Evolutionary conservation across 1,284 basidiomycete genomes (phyloP), one percentile per base, ranked within the genome.

Genomic region (Papiliotrema fonsecae): DNA sequence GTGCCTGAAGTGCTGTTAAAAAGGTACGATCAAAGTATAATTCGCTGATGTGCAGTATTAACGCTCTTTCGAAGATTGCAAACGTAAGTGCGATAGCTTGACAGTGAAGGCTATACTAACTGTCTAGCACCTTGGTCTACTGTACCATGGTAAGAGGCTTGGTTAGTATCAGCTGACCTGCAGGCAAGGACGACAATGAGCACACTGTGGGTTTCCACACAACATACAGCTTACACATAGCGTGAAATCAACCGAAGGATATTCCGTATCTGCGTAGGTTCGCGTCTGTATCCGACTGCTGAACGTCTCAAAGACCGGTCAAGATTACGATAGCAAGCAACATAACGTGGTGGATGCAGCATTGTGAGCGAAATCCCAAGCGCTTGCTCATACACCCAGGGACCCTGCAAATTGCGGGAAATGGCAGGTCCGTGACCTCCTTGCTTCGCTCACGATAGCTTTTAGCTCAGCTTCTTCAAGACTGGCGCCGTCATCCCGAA

Each of bases 341-440:
- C 60, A 64, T 9, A 61, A 56, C 35, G 52, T 46, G 11, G 42
- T 62, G 2, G 52, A 62, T 39, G 69, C 62, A 9, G 57, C 60
- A 2, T 44, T 62, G 69, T 71, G 27, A 41, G 67, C 56, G 9
- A 4, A 27, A 25, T 13, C 24, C 24, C 28, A 22, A 36, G 4
- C 16, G 6, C n/a, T 43, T 25, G 7, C 13, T 14, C 9, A 10
- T 32, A 32, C 13, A 5, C 6, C 11, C 38, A 24, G 22, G 21
- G 69, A 77, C 25, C 60, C 68, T 0, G 61, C 56, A 11, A 70
- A 76, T 27, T 78, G 77, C 50, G 77, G 77, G 9, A 79, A 79
- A 56, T 79, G 77, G 77, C 58, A 50, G 16, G 74, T 75, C 21
- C 44, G 70, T 50, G 1, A 16, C 5, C 0, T 14, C 6, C 10